Percentiles rank a stretch among this genome's conserved stretches.
Conservation (phyloP, 768 basidiomycete species). For the Boletus speciosus region DNA sequence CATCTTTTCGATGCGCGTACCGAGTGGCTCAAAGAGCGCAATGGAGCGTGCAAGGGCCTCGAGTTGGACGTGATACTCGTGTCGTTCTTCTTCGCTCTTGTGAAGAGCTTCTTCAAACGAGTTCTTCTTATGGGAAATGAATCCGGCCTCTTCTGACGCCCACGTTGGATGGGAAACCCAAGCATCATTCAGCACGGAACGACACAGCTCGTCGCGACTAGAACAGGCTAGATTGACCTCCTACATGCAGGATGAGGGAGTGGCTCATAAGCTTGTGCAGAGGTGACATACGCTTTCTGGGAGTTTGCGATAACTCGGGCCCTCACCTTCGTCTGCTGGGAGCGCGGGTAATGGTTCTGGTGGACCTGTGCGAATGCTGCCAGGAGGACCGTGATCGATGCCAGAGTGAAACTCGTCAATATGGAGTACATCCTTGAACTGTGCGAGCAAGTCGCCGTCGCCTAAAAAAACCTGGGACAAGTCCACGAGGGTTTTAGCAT, state of each 20-base stretch:
- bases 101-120: conserved; percentile 93
- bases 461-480: conserved; percentile 79
- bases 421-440: conserved; percentile 85
- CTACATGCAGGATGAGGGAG: conserved; percentile 38
- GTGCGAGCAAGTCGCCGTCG: conserved; percentile 70
- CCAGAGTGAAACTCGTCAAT: conserved; percentile 67
- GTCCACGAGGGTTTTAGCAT: conserved; percentile 76
- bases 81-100: conserved; percentile 96
- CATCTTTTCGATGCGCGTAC: conserved; percentile 84
- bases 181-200: conserved; percentile 93
- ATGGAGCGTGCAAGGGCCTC: conserved; percentile 90
- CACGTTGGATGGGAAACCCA: conserved; percentile 99
- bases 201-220: conserved; percentile 89
- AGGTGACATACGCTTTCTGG: conserved; percentile 73
- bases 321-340: conserved; percentile 80
- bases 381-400: conserved; percentile 68
- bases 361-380: conserved; percentile 71
- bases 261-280: not conserved
- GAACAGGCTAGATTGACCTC: conserved; percentile 90
- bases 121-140: conserved; percentile 95
- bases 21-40: conserved; percentile 84
- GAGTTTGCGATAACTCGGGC: conserved; percentile 90
- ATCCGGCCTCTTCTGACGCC: conserved; percentile 95
- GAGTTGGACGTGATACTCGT: conserved; percentile 95
- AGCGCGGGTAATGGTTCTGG: conserved; percentile 75